phyloP scores from a whole-genome alignment of 495 filamentous ascomycete species.

The Neurospora pannonica region DNA sequence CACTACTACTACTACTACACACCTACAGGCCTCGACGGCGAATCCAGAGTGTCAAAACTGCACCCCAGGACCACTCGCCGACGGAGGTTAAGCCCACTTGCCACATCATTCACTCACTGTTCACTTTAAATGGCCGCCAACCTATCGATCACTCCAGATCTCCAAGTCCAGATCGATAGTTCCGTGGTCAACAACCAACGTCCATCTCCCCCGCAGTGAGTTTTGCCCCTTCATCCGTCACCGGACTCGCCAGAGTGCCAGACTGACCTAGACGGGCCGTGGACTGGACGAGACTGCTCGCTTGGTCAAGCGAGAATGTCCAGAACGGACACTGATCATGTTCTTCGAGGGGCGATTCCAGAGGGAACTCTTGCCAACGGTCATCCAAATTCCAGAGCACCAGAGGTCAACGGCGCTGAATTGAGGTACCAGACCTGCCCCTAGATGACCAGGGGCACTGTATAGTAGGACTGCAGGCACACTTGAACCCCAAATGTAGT shows the following conservation, averaged over 20 bases:
- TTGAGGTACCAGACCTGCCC: not conserved
- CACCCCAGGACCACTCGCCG: not conserved
- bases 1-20: not conserved
- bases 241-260: not conserved
- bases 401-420: not conserved
- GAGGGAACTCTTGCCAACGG: not conserved
- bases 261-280: not conserved
- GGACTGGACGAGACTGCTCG: not conserved
- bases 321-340: not conserved
- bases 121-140: not conserved
- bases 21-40: not conserved
- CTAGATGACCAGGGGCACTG: not conserved
- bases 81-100: not conserved
- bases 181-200: not conserved
- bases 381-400: not conserved
- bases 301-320: not conserved
- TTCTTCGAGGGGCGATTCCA: not conserved
- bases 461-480: not conserved
- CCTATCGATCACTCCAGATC: not conserved
- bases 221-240: not conserved
- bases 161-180: not conserved
- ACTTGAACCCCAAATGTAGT: not conserved
- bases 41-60: too few relatives aligned
- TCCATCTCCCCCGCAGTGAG: not conserved
- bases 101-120: not conserved